phyloP scores from a whole-genome alignment of 2,329 filamentous ascomycete species.

The Clarireedia homoeocarpa region DNA sequence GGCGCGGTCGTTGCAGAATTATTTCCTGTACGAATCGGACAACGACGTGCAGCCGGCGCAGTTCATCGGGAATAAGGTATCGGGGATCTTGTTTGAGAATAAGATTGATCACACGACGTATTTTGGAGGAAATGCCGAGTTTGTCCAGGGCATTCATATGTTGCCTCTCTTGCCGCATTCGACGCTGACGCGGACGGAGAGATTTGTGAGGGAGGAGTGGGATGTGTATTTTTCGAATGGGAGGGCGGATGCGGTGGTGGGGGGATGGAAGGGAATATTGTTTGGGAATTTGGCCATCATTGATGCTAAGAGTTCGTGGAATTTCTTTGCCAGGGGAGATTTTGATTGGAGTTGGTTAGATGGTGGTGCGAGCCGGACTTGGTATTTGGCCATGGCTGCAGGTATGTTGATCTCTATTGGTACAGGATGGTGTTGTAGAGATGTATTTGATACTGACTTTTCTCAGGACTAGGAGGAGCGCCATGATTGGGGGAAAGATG shows the following conservation, averaged over 20 bases:
- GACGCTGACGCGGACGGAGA: constrained; percentile 53
- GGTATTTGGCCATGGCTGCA: constrained; percentile 75
- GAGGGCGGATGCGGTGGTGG: constrained; percentile 54
- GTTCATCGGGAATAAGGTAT: constrained; percentile 75
- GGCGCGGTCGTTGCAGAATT: constrained; percentile 62
- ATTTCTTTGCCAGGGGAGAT: constrained; percentile 60
- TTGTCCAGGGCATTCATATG: constrained; percentile 48
- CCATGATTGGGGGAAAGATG: background rate
- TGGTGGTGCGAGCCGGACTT: constrained; percentile 74
- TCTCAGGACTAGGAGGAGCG: constrained; percentile 2
- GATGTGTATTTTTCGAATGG: constrained; percentile 64
- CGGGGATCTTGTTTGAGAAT: constrained; percentile 79
- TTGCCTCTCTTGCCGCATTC: constrained; percentile 37
- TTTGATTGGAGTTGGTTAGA: constrained; percentile 68
- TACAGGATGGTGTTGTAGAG: background rate
- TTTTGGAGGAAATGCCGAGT: constrained; percentile 68
- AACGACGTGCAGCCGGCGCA: constrained; percentile 65
- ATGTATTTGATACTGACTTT: background rate
- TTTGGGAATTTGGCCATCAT: constrained; percentile 76
- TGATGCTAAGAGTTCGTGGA: constrained; percentile 60
- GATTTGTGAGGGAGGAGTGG: constrained; percentile 81
- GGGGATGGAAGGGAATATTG: constrained; percentile 81
- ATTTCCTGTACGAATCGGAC: constrained; percentile 69
- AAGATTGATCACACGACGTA: constrained; percentile 91
- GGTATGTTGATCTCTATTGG: constrained; percentile 35